These are phyloP conservation scores for Arthrobotrys entomopaga DNA, from an alignment of 2,329 filamentous ascomycete genomes.

Conservation along the genomic window DNA sequence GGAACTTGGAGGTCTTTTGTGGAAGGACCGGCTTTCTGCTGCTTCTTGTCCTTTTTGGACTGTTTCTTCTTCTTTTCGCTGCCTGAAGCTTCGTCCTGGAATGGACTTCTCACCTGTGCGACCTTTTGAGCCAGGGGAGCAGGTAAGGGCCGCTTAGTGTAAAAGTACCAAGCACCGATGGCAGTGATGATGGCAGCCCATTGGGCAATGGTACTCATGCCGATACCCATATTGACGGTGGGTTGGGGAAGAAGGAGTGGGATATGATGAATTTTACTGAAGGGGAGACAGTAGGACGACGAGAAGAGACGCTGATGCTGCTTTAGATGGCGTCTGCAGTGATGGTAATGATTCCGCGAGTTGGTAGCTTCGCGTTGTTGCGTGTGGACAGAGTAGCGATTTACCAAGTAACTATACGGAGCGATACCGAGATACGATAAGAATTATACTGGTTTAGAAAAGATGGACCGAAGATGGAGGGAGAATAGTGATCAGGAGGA, in stretches of 20 bases:
- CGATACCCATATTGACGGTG: slow-evolving; percentile 43
- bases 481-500: neutral
- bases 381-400: slow-evolving; percentile 15
- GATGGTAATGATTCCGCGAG: neutral
- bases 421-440: too few relatives aligned
- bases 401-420: too few relatives aligned
- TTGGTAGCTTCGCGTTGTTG: slow-evolving; percentile 45
- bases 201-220: slow-evolving; percentile 52
- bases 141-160: slow-evolving; percentile 19
- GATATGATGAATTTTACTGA: neutral
- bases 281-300: neutral
- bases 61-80: slow-evolving; percentile 49
- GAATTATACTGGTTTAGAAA: neutral
- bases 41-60: slow-evolving; percentile 45
- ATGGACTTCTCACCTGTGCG: slow-evolving; percentile 9
- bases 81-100: slow-evolving; percentile 39
- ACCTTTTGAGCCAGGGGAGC: slow-evolving; percentile 25
- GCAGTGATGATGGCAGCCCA: slow-evolving; percentile 36
- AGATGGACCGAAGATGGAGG: neutral
- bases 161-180: slow-evolving; percentile 40
- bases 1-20: slow-evolving; percentile 37
- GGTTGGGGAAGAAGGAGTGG: neutral
- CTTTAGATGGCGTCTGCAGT: neutral
- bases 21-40: slow-evolving; percentile 29
- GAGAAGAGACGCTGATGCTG: too few relatives aligned